phyloP scores from a whole-genome alignment of 2,329 filamentous ascomycete genomes.

The Alternaria gaisen region DNA sequence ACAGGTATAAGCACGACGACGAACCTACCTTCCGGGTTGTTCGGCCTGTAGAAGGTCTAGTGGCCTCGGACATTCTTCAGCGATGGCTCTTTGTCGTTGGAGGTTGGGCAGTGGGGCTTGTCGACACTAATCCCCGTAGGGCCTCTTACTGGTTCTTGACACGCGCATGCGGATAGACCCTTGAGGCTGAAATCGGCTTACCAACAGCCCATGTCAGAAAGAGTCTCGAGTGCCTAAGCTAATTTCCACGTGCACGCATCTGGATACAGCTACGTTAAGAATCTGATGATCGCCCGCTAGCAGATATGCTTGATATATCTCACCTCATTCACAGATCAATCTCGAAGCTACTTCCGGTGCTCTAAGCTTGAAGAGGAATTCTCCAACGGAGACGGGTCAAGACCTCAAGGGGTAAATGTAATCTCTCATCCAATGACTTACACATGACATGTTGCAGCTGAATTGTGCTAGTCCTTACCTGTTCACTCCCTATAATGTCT shows the following conservation, averaged over 20 bases:
- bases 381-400: background rate
- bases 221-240: conserved; percentile 1
- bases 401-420: background rate
- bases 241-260: conserved; percentile 1
- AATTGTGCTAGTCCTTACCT: conserved; percentile 68
- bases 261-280: conserved; percentile 26
- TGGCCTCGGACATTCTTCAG: background rate
- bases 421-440: background rate
- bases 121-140: background rate
- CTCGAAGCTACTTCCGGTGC: conserved; percentile 7
- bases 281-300: conserved; percentile 31
- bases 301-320: conserved; percentile 29
- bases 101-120: too few relatives aligned
- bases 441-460: background rate
- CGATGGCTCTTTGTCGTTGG: too few relatives aligned
- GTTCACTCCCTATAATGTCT: conserved; percentile 96
- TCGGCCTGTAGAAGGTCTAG: background rate
- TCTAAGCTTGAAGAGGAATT: background rate
- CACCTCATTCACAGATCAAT: conserved; percentile 14
- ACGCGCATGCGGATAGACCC: background rate
- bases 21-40: background rate
- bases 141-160: background rate
- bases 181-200: conserved; percentile 19
- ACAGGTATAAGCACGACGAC: conserved; percentile 1
- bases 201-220: conserved; percentile 22